Evolutionary conservation across 129 eudicot species (phyloP).

Genomic region (Centrapalus pauciflorus): DNA sequence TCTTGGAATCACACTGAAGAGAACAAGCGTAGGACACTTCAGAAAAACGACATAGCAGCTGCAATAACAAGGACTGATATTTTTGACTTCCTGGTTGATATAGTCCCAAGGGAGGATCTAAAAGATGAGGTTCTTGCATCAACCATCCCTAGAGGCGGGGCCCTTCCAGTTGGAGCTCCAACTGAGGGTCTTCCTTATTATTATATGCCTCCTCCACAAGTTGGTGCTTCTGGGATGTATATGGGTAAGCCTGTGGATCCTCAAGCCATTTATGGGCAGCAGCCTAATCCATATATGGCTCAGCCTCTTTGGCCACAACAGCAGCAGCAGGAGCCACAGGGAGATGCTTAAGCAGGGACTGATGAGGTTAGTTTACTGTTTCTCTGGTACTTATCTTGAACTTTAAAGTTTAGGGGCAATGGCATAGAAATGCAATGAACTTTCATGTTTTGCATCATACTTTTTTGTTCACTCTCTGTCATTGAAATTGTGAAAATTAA

Average conservation of each 20-base stretch:
- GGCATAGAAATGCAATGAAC: too few relatives aligned
- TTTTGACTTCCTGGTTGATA: conserved; percentile 74
- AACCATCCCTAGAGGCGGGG: conserved; percentile 63
- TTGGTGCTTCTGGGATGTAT: conserved; percentile 66
- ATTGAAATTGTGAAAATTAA: too few relatives aligned
- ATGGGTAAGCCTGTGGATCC: conserved; percentile 69
- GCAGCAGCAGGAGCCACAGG: conserved; percentile 64
- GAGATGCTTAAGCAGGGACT: conserved; percentile 47
- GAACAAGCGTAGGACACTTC: conserved; percentile 74
- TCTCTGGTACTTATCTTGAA: not conserved
- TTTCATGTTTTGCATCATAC: too few relatives aligned
- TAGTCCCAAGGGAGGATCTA: conserved; percentile 73
- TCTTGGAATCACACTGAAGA: conserved; percentile 87
- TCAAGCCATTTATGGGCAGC: conserved; percentile 62
- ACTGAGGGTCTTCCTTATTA: conserved; percentile 68
- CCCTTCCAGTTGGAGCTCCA: conserved; percentile 60
- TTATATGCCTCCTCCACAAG: conserved; percentile 73
- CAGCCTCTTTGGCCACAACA: conserved; percentile 82
- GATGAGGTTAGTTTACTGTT: conserved; percentile 8
- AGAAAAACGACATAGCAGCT: conserved; percentile 77
- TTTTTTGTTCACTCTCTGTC: too few relatives aligned
- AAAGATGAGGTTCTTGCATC: conserved; percentile 77
- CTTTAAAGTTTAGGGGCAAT: too few relatives aligned
- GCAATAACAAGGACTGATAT: conserved; percentile 82
- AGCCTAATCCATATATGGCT: conserved; percentile 65